These are phyloP conservation scores for Tympanopsis confertula DNA, from an alignment of 2,329 filamentous ascomycete species.

Conservation along the genomic window DNA sequence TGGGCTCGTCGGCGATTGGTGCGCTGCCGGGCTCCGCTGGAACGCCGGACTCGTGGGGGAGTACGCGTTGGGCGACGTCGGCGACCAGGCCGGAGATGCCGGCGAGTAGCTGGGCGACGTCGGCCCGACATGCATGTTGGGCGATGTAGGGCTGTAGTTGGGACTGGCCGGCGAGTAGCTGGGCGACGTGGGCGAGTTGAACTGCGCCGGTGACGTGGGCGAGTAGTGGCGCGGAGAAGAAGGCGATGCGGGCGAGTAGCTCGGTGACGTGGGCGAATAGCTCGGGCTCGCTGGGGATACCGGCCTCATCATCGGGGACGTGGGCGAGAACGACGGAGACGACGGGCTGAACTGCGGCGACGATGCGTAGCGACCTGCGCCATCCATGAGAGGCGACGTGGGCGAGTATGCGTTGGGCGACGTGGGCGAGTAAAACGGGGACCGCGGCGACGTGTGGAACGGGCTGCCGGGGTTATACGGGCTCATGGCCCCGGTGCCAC, in stretches of 20 bases:
- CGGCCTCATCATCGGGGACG: constrained; percentile 44
- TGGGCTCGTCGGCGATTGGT: constrained; percentile 55
- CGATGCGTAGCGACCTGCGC: constrained; percentile 34
- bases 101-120: constrained; percentile 56
- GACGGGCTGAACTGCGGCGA: constrained; percentile 54
- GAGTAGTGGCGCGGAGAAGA: constrained; percentile 45
- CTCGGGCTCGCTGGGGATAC: constrained; percentile 44
- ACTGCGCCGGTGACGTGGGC: constrained; percentile 61
- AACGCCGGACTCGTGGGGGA: constrained; percentile 53
- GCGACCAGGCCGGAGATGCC: constrained; percentile 51
- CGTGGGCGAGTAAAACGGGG: constrained; percentile 40
- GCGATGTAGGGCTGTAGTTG: constrained; percentile 61
- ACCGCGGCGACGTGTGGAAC: constrained; percentile 54
- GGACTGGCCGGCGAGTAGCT: constrained; percentile 62
- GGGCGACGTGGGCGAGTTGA: constrained; percentile 66
- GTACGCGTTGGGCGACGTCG: constrained; percentile 56
- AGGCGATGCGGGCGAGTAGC: constrained; percentile 51
- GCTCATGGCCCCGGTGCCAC: constrained; percentile 43
- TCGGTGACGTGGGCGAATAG: constrained; percentile 56
- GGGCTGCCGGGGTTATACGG: constrained; percentile 61
- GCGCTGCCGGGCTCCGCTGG: constrained; percentile 39
- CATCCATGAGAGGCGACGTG: constrained; percentile 57
- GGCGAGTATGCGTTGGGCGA: constrained; percentile 66
- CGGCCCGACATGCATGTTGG: constrained; percentile 45
- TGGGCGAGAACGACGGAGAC: constrained; percentile 51